Evolutionary conservation across 169 alveolate genomes (phyloP).

Genomic region (Eimeria falciformis): DNA sequence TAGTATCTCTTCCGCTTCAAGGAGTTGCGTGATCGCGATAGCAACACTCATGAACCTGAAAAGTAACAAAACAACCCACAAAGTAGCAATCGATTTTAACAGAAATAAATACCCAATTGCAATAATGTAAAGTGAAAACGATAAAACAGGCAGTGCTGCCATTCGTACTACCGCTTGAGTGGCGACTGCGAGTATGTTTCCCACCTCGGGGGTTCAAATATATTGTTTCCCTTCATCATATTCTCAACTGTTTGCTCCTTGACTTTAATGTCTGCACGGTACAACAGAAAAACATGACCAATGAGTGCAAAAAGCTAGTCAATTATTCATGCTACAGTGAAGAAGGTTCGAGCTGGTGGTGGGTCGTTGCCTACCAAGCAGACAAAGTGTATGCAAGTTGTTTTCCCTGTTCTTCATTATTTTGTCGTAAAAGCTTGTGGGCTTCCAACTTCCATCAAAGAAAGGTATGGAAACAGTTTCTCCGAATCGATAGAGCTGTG

Average conservation of each 20-base stretch:
- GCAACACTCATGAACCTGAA: conserved; percentile 78
- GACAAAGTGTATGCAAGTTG: conserved; percentile 96
- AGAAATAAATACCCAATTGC: not conserved
- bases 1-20: conserved; percentile 66
- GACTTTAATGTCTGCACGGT: conserved; percentile 95
- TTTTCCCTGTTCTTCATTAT: conserved; percentile 90
- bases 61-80: not conserved
- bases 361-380: conserved; percentile 85
- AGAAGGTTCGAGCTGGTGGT: too few relatives aligned
- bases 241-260: conserved; percentile 97
- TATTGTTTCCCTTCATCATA: conserved; percentile 93
- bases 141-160: not conserved
- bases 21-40: conserved; percentile 74
- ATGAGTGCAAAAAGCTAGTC: not conserved
- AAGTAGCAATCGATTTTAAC: not conserved
- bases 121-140: not conserved
- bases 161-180: not conserved
- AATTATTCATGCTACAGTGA: not conserved
- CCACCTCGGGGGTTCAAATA: conserved; percentile 95
- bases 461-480: conserved; percentile 98
- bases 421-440: conserved; percentile 97
- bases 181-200: not conserved
- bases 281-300: not conserved
- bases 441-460: conserved; percentile 98
- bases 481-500: conserved; percentile 97